Conservation (phyloP, 192 early-diverging fungal genomes). For the Backusella liffmaniae region DNA sequence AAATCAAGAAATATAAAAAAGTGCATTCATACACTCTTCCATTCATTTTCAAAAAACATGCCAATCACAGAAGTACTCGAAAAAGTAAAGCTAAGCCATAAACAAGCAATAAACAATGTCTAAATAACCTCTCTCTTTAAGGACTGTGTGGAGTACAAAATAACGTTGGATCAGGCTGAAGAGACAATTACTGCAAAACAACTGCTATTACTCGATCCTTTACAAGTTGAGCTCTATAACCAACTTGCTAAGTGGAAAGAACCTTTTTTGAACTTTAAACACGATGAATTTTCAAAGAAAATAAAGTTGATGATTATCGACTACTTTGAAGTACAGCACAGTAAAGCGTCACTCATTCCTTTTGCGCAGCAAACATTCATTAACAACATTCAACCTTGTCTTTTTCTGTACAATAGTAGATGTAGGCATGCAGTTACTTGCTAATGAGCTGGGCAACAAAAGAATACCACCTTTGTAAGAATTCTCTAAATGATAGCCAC, state of each 20-base stretch:
- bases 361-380: neutral
- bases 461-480: constrained; percentile 8
- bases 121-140: neutral
- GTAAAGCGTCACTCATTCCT: neutral
- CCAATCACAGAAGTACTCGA: neutral
- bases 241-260: neutral
- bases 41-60: neutral
- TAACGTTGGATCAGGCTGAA: neutral
- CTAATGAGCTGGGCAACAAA: neutral
- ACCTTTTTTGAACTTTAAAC: neutral
- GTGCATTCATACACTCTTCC: neutral
- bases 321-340: constrained; percentile 10
- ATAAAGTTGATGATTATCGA: constrained; percentile 13
- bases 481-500: neutral
- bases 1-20: neutral
- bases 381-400: neutral
- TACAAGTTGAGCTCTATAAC: neutral
- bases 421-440: constrained; percentile 10
- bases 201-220: neutral
- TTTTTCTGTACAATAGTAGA: neutral
- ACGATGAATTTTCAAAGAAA: neutral
- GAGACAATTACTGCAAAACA: neutral
- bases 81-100: neutral
- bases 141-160: neutral
- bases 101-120: neutral